Evolutionary conservation across 2,329 filamentous ascomycete genomes (phyloP).

Genomic region (Cadophora sp.): DNA sequence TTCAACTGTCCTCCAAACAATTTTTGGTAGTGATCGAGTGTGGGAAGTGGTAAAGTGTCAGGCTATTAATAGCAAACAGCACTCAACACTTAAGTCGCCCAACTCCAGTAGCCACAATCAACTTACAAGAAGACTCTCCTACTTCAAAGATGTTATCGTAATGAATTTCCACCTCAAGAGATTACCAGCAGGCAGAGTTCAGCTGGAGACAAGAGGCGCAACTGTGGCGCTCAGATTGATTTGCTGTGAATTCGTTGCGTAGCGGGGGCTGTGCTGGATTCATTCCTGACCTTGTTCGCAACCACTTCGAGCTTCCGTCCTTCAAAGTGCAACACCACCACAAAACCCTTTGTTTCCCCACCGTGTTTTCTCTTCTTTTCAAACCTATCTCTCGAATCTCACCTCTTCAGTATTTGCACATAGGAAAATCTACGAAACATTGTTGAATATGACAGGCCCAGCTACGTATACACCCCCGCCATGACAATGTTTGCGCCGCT

Average conservation of each 20-base stretch:
- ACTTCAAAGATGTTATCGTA: too few species aligned
- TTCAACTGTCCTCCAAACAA: background rate
- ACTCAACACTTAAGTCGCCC: background rate
- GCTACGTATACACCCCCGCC: constrained; percentile 36
- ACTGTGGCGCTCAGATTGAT: constrained; percentile 8
- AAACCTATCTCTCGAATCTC: background rate
- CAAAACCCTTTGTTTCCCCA: constrained; percentile 8
- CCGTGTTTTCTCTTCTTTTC: constrained; percentile 2
- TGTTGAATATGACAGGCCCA: constrained; percentile 39
- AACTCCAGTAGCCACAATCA: background rate
- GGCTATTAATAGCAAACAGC: background rate
- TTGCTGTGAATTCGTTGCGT: constrained; percentile 8
- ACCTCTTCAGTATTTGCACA: background rate
- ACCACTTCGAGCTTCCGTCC: constrained; percentile 4
- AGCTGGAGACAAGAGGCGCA: constrained; percentile 8
- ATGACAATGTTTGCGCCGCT: constrained; percentile 14
- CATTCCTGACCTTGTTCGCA: constrained; percentile 9
- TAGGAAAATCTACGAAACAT: constrained; percentile 1
- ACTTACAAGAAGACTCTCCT: too few species aligned
- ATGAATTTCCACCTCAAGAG: background rate
- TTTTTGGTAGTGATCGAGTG: background rate
- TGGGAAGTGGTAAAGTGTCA: background rate
- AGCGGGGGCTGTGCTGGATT: constrained; percentile 19
- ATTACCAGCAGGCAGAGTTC: constrained; percentile 9
- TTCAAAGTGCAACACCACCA: constrained; percentile 2